These are phyloP conservation scores for Glycine tomentella DNA, from an alignment of 306 rosid genomes.

Conservation along the genomic window DNA sequence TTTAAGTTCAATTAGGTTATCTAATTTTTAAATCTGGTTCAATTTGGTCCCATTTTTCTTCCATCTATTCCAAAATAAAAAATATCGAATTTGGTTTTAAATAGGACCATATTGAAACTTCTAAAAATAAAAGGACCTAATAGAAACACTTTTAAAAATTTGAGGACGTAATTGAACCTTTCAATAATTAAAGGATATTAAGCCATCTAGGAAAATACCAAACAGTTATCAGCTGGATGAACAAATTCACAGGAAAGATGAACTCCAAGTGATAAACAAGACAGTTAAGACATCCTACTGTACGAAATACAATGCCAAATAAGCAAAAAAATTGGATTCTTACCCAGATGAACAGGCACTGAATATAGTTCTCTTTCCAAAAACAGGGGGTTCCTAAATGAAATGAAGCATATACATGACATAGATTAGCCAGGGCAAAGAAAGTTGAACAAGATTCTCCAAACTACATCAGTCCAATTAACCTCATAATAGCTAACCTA, in stretches of 20 bases:
- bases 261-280: constrained; percentile 9
- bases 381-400: constrained; percentile 91
- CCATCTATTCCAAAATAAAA: no score
- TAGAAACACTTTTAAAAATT: no score
- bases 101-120: no score
- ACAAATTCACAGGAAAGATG: constrained; percentile 23
- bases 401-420: constrained; percentile 46
- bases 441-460: constrained; percentile 38
- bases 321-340: constrained; percentile 46
- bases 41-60: no score
- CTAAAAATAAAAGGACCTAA: no score
- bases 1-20: no score
- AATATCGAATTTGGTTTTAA: no score
- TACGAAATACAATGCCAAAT: constrained; percentile 25
- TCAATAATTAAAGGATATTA: no score
- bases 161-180: no score
- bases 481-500: constrained; percentile 8
- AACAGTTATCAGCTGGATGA: constrained; percentile 8
- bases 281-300: constrained; percentile 18
- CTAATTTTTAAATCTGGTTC: no score
- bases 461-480: constrained; percentile 14
- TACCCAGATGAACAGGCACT: constrained; percentile 74
- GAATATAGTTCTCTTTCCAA: constrained; percentile 92
- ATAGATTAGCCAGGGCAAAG: constrained; percentile 39
- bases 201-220: neutral